Conservation (phyloP, 225 moss, liverwort and hornwort genomes). For the Physcomitrellopsis africana region DNA sequence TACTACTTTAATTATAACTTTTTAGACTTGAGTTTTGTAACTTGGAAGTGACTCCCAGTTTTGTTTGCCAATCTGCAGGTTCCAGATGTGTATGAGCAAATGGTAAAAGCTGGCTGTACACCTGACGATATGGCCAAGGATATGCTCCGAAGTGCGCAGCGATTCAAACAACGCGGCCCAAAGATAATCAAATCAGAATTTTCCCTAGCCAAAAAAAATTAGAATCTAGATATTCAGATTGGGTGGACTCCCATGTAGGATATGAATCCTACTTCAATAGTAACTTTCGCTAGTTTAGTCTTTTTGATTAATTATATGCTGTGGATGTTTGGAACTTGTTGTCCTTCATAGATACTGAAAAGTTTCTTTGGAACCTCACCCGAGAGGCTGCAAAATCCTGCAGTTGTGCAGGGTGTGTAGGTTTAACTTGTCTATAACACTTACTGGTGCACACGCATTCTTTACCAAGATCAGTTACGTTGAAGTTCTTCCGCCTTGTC, state of each 20-base stretch:
- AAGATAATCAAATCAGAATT: slow-evolving; percentile 42
- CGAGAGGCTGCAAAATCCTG: too few species aligned
- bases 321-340: too few species aligned
- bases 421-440: too few species aligned
- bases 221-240: slow-evolving; percentile 52
- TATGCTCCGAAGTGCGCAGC: slow-evolving; percentile 93
- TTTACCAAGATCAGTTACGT: too few species aligned
- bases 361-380: too few species aligned
- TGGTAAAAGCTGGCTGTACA: slow-evolving; percentile 76
- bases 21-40: slow-evolving; percentile 7
- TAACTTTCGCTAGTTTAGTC: too few species aligned
- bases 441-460: too few species aligned
- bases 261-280: neutral
- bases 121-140: slow-evolving; percentile 95
- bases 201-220: slow-evolving; percentile 45
- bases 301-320: too few species aligned
- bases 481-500: too few species aligned
- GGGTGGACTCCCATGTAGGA: slow-evolving; percentile 37
- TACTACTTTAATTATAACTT: neutral
- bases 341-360: too few species aligned
- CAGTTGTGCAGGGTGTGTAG: too few species aligned
- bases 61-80: slow-evolving; percentile 49
- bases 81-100: slow-evolving; percentile 76
- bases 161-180: slow-evolving; percentile 57
- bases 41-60: slow-evolving; percentile 16